Conservation (phyloP, 192 early-diverging fungal species). For the Entomortierella lignicola region DNA sequence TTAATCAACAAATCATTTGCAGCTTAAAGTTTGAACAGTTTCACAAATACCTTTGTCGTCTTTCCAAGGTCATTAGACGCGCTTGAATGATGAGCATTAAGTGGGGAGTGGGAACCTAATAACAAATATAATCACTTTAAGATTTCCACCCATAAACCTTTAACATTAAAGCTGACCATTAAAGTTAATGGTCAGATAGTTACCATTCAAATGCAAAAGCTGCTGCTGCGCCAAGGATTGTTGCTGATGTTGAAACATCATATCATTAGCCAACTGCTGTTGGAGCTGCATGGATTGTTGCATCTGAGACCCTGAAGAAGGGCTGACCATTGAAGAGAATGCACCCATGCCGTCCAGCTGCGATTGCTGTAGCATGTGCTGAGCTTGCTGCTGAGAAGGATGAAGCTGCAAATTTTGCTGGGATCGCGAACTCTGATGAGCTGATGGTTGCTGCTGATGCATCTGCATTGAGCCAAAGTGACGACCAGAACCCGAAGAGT, state of each 20-base stretch:
- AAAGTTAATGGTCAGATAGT: not conserved
- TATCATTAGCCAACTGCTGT: slow-evolving; percentile 46
- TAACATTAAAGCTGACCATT: not conserved
- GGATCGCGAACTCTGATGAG: slow-evolving; percentile 19
- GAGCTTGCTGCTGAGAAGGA: slow-evolving; percentile 39
- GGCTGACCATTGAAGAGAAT: slow-evolving; percentile 32
- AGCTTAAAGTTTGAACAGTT: no score
- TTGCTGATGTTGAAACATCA: slow-evolving; percentile 50
- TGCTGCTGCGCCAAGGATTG: slow-evolving; percentile 39
- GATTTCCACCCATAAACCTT: not conserved
- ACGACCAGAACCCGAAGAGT: slow-evolving; percentile 50
- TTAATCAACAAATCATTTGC: no score
- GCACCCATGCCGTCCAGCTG: slow-evolving; percentile 29
- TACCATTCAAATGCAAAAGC: slow-evolving; percentile 46
- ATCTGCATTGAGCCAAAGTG: slow-evolving; percentile 45
- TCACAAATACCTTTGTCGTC: slow-evolving; percentile 30
- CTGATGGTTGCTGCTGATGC: slow-evolving; percentile 49
- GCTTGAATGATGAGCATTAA: slow-evolving; percentile 16
- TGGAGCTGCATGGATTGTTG: slow-evolving; percentile 51
- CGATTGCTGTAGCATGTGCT: slow-evolving; percentile 35
- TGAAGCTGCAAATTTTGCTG: slow-evolving; percentile 44
- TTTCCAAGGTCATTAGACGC: slow-evolving; percentile 32
- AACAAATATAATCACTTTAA: not conserved
- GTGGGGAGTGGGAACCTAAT: slow-evolving; percentile 41
- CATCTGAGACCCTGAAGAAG: slow-evolving; percentile 42